Evolutionary conservation across 1,284 basidiomycete genomes (phyloP).

Genomic region (Gyrodon tennesseensis): DNA sequence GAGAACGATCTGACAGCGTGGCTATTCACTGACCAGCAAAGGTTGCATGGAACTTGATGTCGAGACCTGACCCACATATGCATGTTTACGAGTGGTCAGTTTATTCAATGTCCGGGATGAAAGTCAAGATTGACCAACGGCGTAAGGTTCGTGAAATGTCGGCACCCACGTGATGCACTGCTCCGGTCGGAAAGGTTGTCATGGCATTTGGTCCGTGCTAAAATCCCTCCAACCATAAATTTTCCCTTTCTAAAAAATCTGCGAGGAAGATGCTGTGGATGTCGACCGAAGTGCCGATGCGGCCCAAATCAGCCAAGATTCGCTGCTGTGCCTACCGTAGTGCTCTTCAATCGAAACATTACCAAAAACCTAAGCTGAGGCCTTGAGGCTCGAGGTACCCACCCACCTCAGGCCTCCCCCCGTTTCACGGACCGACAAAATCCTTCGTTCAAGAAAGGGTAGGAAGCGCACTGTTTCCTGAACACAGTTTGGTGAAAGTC

Average conservation of each 20-base stretch:
- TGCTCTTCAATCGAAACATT: background rate
- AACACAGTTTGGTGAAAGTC: background rate
- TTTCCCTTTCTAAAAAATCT: background rate
- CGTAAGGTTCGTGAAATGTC: background rate
- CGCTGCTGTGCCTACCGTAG: background rate
- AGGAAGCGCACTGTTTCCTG: background rate
- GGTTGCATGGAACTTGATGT: background rate
- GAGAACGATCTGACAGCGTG: too few relatives aligned
- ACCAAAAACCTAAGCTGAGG: background rate
- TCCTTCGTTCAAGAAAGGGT: constrained; percentile 1
- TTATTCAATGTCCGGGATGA: background rate
- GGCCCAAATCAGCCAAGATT: background rate
- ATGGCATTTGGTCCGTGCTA: background rate
- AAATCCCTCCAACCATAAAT: background rate
- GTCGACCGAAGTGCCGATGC: background rate
- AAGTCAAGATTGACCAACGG: background rate
- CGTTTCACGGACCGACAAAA: background rate
- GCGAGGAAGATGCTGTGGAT: background rate
- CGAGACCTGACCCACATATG: background rate
- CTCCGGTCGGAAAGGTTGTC: background rate
- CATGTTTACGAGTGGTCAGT: background rate
- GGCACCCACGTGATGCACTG: background rate
- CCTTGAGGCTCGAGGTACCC: background rate
- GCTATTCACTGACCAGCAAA: too few relatives aligned
- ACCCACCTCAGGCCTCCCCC: background rate